Percentiles rank a stretch among this genome's conserved stretches.
Conservation (phyloP, 306 rosid species). For the Prunus mira region DNA sequence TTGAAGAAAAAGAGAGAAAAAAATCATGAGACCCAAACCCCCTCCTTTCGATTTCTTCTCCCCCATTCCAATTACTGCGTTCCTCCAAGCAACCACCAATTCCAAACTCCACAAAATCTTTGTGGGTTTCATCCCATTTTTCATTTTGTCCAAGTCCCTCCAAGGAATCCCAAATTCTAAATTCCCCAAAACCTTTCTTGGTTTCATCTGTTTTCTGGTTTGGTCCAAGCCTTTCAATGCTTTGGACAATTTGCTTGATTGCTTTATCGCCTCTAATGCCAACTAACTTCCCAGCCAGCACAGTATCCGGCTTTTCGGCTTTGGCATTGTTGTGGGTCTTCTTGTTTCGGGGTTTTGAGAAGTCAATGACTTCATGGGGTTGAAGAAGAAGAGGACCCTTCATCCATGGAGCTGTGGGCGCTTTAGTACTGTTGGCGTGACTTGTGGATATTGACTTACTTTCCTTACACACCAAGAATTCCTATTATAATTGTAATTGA, state of each 20-base stretch:
- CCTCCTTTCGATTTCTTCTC: too few relatives aligned
- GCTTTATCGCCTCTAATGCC: constrained; percentile 50
- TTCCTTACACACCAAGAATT: too few relatives aligned
- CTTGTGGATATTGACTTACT: too few relatives aligned
- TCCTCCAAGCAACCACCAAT: constrained; percentile 42
- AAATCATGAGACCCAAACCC: too few relatives aligned
- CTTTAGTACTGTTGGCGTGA: too few relatives aligned
- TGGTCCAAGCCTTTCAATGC: constrained; percentile 45
- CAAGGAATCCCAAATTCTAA: constrained; percentile 29
- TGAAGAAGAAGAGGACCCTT: constrained; percentile 57
- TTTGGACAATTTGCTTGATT: constrained; percentile 48
- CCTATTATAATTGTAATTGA: too few relatives aligned
- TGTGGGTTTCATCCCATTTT: constrained; percentile 23
- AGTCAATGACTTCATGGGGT: constrained; percentile 45
- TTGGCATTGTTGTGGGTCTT: constrained; percentile 19
- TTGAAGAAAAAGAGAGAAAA: too few relatives aligned
- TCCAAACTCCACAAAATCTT: constrained; percentile 29
- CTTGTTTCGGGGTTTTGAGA: constrained; percentile 31
- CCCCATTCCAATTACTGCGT: neutral
- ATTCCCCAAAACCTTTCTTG: constrained; percentile 23
- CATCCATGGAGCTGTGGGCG: constrained; percentile 84
- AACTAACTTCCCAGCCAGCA: constrained; percentile 32
- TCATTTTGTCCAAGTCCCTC: constrained; percentile 27
- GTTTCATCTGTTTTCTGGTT: constrained; percentile 16
- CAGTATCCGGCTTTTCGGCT: constrained; percentile 20